Percentiles rank a stretch among this genome's conserved stretches.
phyloP scores from a whole-genome alignment of 2,329 filamentous ascomycete genomes.

The Aaosphaeria arxii region DNA sequence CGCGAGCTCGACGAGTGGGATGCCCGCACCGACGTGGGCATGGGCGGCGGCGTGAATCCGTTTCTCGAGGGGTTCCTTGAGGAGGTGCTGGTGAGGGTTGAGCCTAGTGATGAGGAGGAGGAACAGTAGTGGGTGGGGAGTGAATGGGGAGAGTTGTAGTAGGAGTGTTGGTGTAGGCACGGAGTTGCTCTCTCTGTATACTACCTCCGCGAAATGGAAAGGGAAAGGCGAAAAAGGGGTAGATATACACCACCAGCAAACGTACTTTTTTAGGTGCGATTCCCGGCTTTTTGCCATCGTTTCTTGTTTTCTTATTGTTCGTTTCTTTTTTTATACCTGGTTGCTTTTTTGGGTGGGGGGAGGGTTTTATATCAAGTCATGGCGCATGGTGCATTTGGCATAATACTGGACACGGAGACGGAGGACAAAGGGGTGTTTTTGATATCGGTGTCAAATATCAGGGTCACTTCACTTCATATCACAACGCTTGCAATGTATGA shows the following conservation, averaged over 20 bases:
- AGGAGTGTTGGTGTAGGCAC: conserved; percentile 19
- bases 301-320: background rate
- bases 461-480: no score
- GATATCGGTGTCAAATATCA: no score
- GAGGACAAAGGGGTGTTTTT: no score
- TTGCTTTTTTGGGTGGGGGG: background rate
- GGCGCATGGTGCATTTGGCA: no score
- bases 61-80: conserved; percentile 91
- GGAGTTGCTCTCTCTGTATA: background rate
- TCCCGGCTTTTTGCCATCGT: background rate
- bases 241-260: no score
- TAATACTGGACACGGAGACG: no score
- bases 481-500: no score
- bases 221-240: no score
- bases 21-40: conserved; percentile 80
- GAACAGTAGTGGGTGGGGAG: background rate
- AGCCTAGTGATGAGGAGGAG: conserved; percentile 71
- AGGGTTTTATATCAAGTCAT: background rate
- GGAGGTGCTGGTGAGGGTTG: conserved; percentile 87
- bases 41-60: conserved; percentile 85
- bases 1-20: conserved; percentile 89
- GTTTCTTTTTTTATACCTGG: no score
- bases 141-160: conserved; percentile 32
- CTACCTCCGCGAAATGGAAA: no score
- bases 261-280: background rate